Percentiles rank a stretch among this genome's conserved stretches.
phyloP scores from a whole-genome alignment of 768 basidiomycete species.

The Steccherinum ochraceum region DNA sequence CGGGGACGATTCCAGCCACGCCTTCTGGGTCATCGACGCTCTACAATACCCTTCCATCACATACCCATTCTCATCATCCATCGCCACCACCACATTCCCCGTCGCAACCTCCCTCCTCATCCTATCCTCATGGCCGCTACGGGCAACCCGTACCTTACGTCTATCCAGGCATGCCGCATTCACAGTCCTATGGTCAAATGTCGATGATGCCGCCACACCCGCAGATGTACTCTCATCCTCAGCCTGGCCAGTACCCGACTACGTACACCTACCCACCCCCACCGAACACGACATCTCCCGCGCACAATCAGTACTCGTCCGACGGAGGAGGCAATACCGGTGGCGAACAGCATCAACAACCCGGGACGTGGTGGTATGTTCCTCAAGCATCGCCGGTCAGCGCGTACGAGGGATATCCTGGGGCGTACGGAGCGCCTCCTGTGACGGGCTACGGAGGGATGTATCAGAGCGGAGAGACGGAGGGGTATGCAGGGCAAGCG shows the following conservation, averaged over 20 bases:
- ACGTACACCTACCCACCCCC: not conserved
- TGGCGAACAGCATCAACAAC: not conserved
- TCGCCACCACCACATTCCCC: not conserved
- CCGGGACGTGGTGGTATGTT: not conserved
- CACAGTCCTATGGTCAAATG: not conserved
- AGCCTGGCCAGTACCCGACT: not conserved
- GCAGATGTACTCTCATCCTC: not conserved
- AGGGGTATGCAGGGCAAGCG: not conserved
- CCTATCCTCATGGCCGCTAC: not conserved
- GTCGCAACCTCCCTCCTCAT: not conserved
- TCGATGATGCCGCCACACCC: not conserved
- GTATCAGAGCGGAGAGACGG: not conserved
- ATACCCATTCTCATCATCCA: not conserved
- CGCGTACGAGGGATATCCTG: not conserved
- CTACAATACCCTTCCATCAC: not conserved
- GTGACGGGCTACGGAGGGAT: not conserved
- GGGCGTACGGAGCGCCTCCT: not conserved
- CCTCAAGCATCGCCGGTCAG: not conserved
- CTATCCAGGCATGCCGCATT: not conserved
- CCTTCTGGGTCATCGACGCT: not conserved
- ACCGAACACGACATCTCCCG: not conserved
- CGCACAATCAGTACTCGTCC: not conserved
- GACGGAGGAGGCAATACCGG: not conserved
- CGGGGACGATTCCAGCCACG: no score
- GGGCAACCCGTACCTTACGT: not conserved